Evolutionary conservation across 345 rosid genomes (phyloP), one percentile per base, ranked within the genome.

Genomic region (Dipteronia sinensis): DNA sequence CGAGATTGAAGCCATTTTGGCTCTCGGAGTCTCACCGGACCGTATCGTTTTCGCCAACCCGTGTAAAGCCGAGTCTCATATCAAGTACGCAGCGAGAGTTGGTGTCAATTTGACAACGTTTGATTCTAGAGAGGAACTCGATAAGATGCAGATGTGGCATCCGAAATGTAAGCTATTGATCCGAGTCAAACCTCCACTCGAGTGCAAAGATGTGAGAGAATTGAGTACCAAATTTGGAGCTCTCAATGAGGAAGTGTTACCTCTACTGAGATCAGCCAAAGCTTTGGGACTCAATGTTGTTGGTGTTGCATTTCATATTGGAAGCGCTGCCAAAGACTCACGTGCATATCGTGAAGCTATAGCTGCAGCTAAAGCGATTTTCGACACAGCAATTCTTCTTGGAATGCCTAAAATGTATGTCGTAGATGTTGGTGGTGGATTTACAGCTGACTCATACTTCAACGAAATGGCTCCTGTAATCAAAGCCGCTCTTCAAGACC

Each of bases 41-140:
- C 44, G 77, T 9, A 84, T 84, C 49, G 2, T 84, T n/a, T 81
- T 34, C 7, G 84, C 86, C 16, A 78, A 84, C 70, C 84, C 86
- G 0, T 83, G 83, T 69, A 83, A 84, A 66, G 27, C 63, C 17
- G 82, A 67, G 46, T 80, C 84, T 1, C 84, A 84, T 64, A 84
- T 84, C 42, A 74, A 66, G 72, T 76, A 81, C n/a, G 86, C 86
- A 25, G 84, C 84, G 13, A 61, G 53, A 0, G 77, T 67, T 13
- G 84, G 87, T 0, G 87, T 81, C 1, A 76, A 84, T 38, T 47
- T 84, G 1, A 79, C 87, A 4, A 78, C 84, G 4, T 84, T 78
- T 22, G 87, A 84, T 67, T 81, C 87, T 1, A 66, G 3, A n/a
- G 66, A 78, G 1, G 87, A 84, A 3, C 34, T 84, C 2, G 77